Evolutionary conservation across 371 early-diverging fungal genomes (phyloP).

Genomic region (Phascolomyces articulosus): DNA sequence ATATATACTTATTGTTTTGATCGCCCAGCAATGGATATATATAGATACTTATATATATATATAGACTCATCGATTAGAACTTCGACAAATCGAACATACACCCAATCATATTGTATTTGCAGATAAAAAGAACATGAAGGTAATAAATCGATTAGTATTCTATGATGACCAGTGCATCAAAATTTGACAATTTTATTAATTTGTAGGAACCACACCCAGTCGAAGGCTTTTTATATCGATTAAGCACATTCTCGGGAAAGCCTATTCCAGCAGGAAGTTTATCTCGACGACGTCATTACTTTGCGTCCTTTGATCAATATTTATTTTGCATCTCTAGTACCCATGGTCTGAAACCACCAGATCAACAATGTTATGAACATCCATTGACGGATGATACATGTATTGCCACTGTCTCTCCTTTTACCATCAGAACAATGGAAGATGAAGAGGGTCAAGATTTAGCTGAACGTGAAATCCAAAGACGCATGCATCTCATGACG

Average conservation of each 20-base stretch:
- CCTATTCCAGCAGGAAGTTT: constrained; percentile 17
- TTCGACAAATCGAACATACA: constrained; percentile 55
- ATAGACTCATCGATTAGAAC: constrained; percentile 60
- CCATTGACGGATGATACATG: background rate
- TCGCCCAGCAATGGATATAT: background rate
- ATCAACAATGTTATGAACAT: constrained; percentile 1
- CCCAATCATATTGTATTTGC: constrained; percentile 38
- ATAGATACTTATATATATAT: background rate
- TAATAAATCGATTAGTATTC: constrained; percentile 4
- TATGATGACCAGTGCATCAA: too few relatives aligned
- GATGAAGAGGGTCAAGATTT: too few relatives aligned
- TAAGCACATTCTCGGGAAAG: constrained; percentile 51
- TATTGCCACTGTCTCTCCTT: constrained; percentile 20
- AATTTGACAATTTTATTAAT: constrained; percentile 4
- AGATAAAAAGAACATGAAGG: constrained; percentile 26
- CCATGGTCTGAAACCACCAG: constrained; percentile 26
- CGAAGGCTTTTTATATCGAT: constrained; percentile 52
- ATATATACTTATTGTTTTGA: background rate
- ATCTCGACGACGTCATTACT: constrained; percentile 37
- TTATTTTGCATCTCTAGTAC: constrained; percentile 37
- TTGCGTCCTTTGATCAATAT: constrained; percentile 58
- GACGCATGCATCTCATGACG: constrained; percentile 51
- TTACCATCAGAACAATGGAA: constrained; percentile 1
- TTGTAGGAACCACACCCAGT: constrained; percentile 56
- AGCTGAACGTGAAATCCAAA: constrained; percentile 30